Evolutionary conservation across 768 basidiomycete species (phyloP).

Genomic region (Sistotremastrum suecicum): DNA sequence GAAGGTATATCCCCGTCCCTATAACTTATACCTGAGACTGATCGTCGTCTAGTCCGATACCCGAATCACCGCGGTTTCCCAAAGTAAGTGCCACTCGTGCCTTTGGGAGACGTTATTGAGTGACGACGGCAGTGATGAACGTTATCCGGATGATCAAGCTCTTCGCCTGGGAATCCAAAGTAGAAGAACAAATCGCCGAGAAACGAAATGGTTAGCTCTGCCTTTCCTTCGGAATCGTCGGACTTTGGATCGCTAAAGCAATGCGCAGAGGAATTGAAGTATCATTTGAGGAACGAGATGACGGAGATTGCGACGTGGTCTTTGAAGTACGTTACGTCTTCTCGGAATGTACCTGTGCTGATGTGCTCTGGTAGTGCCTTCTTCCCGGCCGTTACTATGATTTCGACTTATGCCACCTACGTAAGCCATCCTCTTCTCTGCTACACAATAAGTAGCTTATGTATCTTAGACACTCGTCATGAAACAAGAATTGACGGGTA

Average conservation of each 20-base stretch:
- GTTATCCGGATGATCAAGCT: slow-evolving; percentile 36
- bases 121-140: slow-evolving; percentile 16
- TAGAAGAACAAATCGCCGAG: slow-evolving; percentile 35
- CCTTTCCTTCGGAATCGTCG: slow-evolving; percentile 17
- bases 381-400: slow-evolving; percentile 52
- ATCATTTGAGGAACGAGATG: slow-evolving; percentile 38
- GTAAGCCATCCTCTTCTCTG: slow-evolving; percentile 18
- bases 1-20: slow-evolving; percentile 16
- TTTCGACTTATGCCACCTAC: slow-evolving; percentile 47
- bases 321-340: slow-evolving; percentile 23
- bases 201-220: slow-evolving; percentile 31
- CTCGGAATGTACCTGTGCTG: background rate
- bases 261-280: slow-evolving; percentile 38
- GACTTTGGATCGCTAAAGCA: slow-evolving; percentile 17
- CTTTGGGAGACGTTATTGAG: too few relatives aligned
- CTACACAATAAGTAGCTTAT: background rate
- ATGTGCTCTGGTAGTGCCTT: slow-evolving; percentile 25
- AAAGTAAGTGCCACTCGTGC: slow-evolving; percentile 24
- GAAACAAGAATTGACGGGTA: slow-evolving; percentile 21
- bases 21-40: background rate
- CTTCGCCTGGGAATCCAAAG: slow-evolving; percentile 30
- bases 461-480: slow-evolving; percentile 20
- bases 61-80: slow-evolving; percentile 45
- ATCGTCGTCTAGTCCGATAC: slow-evolving; percentile 31
- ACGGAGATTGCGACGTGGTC: slow-evolving; percentile 30